phyloP scores from a whole-genome alignment of 768 basidiomycete species.

The Macrolepiota fuliginosa region DNA sequence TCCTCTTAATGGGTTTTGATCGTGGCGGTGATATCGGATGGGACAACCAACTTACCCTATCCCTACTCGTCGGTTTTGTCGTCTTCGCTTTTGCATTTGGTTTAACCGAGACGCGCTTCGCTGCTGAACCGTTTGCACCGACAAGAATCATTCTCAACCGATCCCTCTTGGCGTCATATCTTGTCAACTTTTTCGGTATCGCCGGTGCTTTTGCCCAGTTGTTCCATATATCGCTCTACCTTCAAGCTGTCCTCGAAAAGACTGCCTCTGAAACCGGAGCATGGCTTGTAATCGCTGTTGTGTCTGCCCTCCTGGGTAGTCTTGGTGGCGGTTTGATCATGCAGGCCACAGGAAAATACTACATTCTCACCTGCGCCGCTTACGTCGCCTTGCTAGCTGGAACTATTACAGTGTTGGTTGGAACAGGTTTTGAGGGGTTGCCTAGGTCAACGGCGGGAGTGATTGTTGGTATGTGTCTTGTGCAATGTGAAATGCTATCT shows the following conservation, averaged over 20 bases:
- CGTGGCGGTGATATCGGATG: conserved; percentile 50
- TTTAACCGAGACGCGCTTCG: conserved; percentile 45
- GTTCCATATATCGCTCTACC: conserved; percentile 54
- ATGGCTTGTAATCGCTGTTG: conserved; percentile 47
- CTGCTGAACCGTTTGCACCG: conserved; percentile 61
- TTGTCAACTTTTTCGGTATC: conserved; percentile 58
- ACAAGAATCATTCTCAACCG: conserved; percentile 48
- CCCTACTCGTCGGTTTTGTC: conserved; percentile 31
- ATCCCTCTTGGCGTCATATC: conserved; percentile 50
- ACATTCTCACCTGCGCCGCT: conserved; percentile 42
- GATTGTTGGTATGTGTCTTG: conserved; percentile 35
- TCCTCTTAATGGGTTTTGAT: conserved; percentile 57
- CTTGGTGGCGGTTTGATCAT: conserved; percentile 51
- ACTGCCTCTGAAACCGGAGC: conserved; percentile 49
- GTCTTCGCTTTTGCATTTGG: conserved; percentile 37
- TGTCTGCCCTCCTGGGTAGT: conserved; percentile 47
- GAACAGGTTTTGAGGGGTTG: conserved; percentile 36
- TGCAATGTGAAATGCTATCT: background rate
- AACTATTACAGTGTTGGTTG: conserved; percentile 27
- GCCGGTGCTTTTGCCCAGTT: conserved; percentile 41
- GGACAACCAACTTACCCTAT: conserved; percentile 36
- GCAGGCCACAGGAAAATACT: conserved; percentile 58
- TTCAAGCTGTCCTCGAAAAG: conserved; percentile 53
- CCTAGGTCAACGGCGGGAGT: conserved; percentile 33
- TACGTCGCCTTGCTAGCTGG: conserved; percentile 40